These are phyloP conservation scores for Hymenochaete sp. DNA, from an alignment of 1,284 basidiomycete genomes.

Conservation along the genomic window DNA sequence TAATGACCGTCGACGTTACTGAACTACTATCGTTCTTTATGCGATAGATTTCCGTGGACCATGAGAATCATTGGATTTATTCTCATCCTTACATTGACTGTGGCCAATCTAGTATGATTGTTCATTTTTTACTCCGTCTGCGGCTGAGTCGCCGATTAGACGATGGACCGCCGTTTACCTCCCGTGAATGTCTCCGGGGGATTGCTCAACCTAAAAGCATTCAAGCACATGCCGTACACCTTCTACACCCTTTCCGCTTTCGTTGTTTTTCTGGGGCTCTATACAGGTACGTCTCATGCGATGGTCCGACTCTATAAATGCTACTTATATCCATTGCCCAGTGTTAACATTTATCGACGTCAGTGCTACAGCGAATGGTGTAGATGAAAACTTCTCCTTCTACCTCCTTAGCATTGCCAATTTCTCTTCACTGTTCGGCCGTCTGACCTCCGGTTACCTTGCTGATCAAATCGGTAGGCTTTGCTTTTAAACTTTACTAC, in stretches of 20 bases:
- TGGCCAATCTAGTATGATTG: constrained; percentile 21
- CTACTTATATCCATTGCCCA: too few relatives aligned
- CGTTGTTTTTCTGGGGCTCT: constrained; percentile 24
- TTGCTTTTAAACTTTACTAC: background rate
- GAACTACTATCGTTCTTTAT: background rate
- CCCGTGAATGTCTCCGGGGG: constrained; percentile 23
- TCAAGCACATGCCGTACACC: constrained; percentile 22
- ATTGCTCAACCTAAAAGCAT: constrained; percentile 23
- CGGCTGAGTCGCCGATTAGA: constrained; percentile 11
- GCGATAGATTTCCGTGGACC: constrained; percentile 23
- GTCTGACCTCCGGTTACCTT: constrained; percentile 32
- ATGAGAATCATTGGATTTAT: constrained; percentile 25
- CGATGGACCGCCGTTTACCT: constrained; percentile 23
- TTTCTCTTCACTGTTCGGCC: constrained; percentile 35
- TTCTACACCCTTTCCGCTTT: constrained; percentile 21
- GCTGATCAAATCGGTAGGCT: constrained; percentile 33
- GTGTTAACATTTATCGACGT: constrained; percentile 42
- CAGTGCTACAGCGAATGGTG: constrained; percentile 32
- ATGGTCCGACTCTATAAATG: background rate
- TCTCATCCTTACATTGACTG: constrained; percentile 19
- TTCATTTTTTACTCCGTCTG: background rate
- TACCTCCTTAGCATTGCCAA: constrained; percentile 45
- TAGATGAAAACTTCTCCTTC: constrained; percentile 36
- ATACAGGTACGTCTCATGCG: constrained; percentile 21
- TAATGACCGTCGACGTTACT: background rate